Base-by-base conservation (phyloP, 768 basidiomycete genomes). In the Calocybe cyanea region DNA sequence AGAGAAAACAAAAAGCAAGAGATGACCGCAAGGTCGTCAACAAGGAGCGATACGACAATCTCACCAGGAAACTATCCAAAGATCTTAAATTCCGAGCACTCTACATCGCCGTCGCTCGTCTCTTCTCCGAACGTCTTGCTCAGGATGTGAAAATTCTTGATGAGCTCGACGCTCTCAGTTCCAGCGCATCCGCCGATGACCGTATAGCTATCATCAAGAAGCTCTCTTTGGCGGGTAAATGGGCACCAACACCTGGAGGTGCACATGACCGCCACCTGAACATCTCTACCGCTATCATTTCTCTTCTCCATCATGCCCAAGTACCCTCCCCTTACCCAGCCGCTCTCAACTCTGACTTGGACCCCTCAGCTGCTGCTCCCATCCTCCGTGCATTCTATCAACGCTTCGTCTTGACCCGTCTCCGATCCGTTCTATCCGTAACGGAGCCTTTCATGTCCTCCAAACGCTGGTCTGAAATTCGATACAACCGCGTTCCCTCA, bases 381-480 rank as follows among this genome's bases (percentile, higher is more conserved):
- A 59, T 76, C 32, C 69, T 84, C 21, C 80, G 85, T 14, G 76
- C 73, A 0, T 73, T 68, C 56, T 80, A 77, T 53, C 77, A 80
- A 43, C 77, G 75, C 41, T 80, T 78, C 67, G 56, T 85, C 15
- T 72, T 87, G 24, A 70, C 73, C 0, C 78, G 75, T 8, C 73
- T 87, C 1, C 76, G 87, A 18, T 60, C 62, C 6, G 63, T 65
- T 3, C 50, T 65, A 1, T 52, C 54, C 4, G 60, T 81, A 45
- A 76, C 83, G 0, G 85, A 87, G 59, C 69, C 76, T 0, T 67
- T 78, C 51, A 87, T 88, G 85, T 66, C 76, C 0, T 62, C 76
- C 0, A 75, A 76, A 19, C 69, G 73, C 23, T 84, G 83, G 81
- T 68, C 59, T 2, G 68, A 77, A 44, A 78, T 86, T 58, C 51